Conservation (phyloP, 2,329 filamentous ascomycete species). For the Zymoseptoria pseudotritici region DNA sequence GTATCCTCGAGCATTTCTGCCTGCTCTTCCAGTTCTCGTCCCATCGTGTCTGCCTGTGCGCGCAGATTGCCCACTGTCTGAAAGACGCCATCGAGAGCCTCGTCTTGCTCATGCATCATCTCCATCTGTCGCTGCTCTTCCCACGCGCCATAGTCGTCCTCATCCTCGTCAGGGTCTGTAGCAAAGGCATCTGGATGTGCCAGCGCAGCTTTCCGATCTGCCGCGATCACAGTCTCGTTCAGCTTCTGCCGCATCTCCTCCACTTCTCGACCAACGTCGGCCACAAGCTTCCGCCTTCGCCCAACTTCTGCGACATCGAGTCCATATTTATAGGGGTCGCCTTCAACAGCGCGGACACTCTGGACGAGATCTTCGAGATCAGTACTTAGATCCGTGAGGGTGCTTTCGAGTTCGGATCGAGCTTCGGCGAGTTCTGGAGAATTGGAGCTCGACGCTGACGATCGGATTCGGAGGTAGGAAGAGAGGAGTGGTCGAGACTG, state of each 20-base stretch:
- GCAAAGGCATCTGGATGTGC: slow-evolving; percentile 53
- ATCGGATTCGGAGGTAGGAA: slow-evolving; percentile 92
- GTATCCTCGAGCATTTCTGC: slow-evolving; percentile 78
- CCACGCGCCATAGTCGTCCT: slow-evolving; percentile 56
- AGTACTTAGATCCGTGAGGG: slow-evolving; percentile 63
- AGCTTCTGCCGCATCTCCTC: slow-evolving; percentile 85
- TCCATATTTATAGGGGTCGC: slow-evolving; percentile 79
- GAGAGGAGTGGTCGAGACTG: slow-evolving; percentile 80
- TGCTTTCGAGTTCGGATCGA: slow-evolving; percentile 69
- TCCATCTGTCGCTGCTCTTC: slow-evolving; percentile 86
- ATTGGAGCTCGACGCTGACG: slow-evolving; percentile 61
- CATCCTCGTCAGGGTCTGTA: slow-evolving; percentile 38
- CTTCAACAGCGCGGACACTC: slow-evolving; percentile 79
- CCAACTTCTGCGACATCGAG: slow-evolving; percentile 75
- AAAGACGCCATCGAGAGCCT: slow-evolving; percentile 87
- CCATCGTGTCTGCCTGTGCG: slow-evolving; percentile 91
- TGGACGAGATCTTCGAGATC: slow-evolving; percentile 85
- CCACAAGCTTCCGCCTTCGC: slow-evolving; percentile 71
- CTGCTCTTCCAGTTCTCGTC: slow-evolving; percentile 92
- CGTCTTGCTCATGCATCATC: slow-evolving; percentile 91
- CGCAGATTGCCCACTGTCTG: slow-evolving; percentile 85
- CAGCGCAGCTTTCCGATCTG: slow-evolving; percentile 42
- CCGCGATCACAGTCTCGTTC: slow-evolving; percentile 47
- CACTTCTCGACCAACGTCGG: slow-evolving; percentile 82
- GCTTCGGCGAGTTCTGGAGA: slow-evolving; percentile 64